Conservation (phyloP, 768 basidiomycete genomes). For the Xerocomus spinulosus region DNA sequence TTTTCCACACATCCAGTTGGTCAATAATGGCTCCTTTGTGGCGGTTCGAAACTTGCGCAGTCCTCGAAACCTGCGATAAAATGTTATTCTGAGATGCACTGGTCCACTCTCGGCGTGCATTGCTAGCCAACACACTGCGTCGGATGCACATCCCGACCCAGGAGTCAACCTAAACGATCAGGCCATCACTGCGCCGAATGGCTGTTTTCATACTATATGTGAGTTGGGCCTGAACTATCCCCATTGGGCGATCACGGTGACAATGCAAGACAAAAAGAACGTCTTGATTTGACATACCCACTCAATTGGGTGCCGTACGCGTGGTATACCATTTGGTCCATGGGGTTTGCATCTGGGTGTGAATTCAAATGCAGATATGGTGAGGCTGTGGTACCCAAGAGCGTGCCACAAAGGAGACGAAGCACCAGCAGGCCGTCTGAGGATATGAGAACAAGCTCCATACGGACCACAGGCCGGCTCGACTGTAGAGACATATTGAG, state of each 20-base stretch:
- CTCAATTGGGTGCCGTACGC: conserved; percentile 4
- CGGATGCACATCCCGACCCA: neutral
- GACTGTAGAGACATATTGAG: neutral
- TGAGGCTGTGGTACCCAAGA: conserved; percentile 28
- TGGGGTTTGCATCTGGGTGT: conserved; percentile 1
- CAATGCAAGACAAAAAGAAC: conserved; percentile 2
- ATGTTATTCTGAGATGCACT: neutral
- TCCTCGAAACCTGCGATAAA: neutral
- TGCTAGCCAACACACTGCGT: neutral
- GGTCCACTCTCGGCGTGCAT: neutral
- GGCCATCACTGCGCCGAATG: neutral
- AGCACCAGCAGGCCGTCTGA: conserved; percentile 19
- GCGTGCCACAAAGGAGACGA: conserved; percentile 29
- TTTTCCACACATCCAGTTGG: neutral
- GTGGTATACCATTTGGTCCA: neutral
- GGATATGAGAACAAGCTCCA: conserved; percentile 9
- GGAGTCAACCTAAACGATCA: neutral
- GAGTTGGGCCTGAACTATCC: conserved; percentile 5
- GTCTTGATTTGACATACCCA: neutral
- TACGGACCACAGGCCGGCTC: neutral
- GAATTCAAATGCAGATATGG: conserved; percentile 4
- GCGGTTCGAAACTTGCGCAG: conserved; percentile 1
- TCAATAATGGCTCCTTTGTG: conserved; percentile 5
- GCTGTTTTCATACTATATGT: neutral
- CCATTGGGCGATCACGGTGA: conserved; percentile 5